phyloP scores from a whole-genome alignment of 345 rosid genomes.

The Citrus hindsii region DNA sequence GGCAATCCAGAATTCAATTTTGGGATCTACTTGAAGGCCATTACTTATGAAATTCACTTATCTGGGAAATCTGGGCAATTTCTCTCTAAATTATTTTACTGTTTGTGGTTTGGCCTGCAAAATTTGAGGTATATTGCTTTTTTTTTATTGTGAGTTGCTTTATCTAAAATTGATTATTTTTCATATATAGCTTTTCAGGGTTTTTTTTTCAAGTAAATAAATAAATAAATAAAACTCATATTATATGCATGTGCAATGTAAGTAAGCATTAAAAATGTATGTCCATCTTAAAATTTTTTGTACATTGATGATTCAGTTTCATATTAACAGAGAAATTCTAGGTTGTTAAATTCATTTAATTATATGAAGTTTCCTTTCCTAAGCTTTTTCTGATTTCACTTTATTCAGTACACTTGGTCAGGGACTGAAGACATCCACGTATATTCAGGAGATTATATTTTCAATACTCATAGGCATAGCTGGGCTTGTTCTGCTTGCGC shows the following conservation, averaged over 20 bases:
- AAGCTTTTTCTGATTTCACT: neutral
- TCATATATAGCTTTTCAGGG: neutral
- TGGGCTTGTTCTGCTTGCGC: conserved; percentile 78
- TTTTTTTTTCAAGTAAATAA: neutral
- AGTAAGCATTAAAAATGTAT: neutral
- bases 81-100: conserved; percentile 63
- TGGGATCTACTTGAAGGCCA: conserved; percentile 74
- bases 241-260: neutral
- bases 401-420: conserved; percentile 73
- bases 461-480: conserved; percentile 67
- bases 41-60: conserved; percentile 50
- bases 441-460: conserved; percentile 67
- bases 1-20: conserved; percentile 43
- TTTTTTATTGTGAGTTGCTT: neutral
- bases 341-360: neutral
- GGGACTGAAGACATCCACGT: conserved; percentile 85
- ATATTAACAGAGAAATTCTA: neutral
- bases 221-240: too few species aligned
- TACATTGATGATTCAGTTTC: neutral
- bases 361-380: neutral
- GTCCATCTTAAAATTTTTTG: neutral
- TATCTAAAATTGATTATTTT: neutral
- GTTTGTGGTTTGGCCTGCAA: conserved; percentile 95
- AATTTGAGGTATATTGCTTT: conserved; percentile 59
- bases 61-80: conserved; percentile 43